phyloP scores from a whole-genome alignment of 345 rosid genomes.

The Brassica napus region Da-Ae NC_063443.1:18266501-18267000 shows the following conservation, averaged over 20 bases:
- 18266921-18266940: conserved; percentile 14
- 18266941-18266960: conserved; percentile 27
- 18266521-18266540: conserved; percentile 44
- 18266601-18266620: no score
- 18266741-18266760: conserved; percentile 62
- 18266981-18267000: conserved; percentile 2
- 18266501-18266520: conserved; percentile 91
- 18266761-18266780: conserved; percentile 58
- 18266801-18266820: neutral
- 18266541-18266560: conserved; percentile 11
- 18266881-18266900: conserved; percentile 68
- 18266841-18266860: conserved; percentile 65
- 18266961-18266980: neutral
- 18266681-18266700: conserved; percentile 95
- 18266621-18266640: conserved; percentile 7
- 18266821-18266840: conserved; percentile 20
- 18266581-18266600: neutral
- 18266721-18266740: conserved; percentile 70
- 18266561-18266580: conserved; percentile 32
- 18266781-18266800: conserved; percentile 13
- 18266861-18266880: conserved; percentile 93
- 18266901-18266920: conserved; percentile 94
- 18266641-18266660: conserved; percentile 94
- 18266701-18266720: conserved; percentile 91
- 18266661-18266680: conserved; percentile 86